phyloP scores from a whole-genome alignment of 1,139 yeast species.

The Geotrichum europaeum region DNA sequence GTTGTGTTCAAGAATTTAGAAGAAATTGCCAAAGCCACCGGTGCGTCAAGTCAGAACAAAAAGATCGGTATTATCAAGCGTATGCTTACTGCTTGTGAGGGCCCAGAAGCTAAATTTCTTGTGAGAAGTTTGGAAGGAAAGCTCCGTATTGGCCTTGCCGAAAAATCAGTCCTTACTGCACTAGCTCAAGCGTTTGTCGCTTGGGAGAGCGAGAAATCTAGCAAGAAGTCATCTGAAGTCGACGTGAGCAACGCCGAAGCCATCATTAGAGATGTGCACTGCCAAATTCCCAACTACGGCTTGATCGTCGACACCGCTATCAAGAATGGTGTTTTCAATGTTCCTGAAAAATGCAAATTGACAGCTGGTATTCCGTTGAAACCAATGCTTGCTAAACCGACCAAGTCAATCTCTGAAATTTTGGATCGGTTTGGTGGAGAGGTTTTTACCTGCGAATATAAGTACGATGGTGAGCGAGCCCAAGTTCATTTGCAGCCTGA shows the following conservation, averaged over 20 bases:
- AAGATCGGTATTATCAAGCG: conserved; percentile 75
- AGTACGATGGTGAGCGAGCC: conserved; percentile 97
- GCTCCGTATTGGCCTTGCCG: conserved; percentile 88
- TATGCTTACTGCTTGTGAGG: conserved; percentile 79
- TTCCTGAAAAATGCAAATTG: conserved; percentile 63
- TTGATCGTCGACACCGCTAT: conserved; percentile 61
- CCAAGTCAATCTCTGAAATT: conserved; percentile 85
- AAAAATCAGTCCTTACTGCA: conserved; percentile 78
- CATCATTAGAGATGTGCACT: conserved; percentile 73
- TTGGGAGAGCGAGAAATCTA: conserved; percentile 42
- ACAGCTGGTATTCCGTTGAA: conserved; percentile 92
- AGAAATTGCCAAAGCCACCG: conserved; percentile 71
- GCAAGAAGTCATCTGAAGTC: conserved; percentile 22
- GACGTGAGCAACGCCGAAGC: conserved; percentile 56
- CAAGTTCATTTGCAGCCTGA: conserved; percentile 73
- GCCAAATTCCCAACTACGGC: conserved; percentile 89
- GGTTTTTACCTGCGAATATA: conserved; percentile 89
- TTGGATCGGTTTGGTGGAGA: conserved; percentile 81
- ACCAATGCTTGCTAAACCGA: conserved; percentile 98
- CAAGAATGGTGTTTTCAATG: conserved; percentile 57
- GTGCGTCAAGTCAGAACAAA: conserved; percentile 74
- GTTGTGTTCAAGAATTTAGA: conserved; percentile 69
- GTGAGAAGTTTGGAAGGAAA: conserved; percentile 91
- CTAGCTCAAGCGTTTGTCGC: conserved; percentile 76
- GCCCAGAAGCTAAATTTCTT: conserved; percentile 84